These are phyloP conservation scores for Astrothelium subdiscretum DNA, from an alignment of 495 filamentous ascomycete species.

Conservation along the genomic window DNA sequence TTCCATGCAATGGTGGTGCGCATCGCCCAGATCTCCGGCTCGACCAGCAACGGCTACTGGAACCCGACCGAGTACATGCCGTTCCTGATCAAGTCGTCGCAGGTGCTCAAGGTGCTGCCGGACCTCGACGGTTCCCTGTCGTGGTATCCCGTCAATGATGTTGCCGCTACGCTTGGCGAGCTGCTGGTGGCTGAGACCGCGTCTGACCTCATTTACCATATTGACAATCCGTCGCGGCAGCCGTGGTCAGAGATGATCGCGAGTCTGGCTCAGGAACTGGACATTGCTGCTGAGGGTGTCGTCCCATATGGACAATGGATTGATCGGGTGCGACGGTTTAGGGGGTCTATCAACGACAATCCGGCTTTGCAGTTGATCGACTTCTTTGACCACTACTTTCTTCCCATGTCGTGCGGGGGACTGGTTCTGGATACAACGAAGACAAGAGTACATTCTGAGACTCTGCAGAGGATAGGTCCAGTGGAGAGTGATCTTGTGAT, in stretches of 20 bases:
- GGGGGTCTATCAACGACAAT: conserved; percentile 27
- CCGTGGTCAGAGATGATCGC: conserved; percentile 34
- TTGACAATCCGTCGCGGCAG: conserved; percentile 43
- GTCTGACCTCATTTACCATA: conserved; percentile 39
- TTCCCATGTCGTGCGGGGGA: conserved; percentile 43
- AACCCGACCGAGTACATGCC: conserved; percentile 38
- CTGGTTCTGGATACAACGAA: conserved; percentile 34
- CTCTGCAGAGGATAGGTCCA: conserved; percentile 25
- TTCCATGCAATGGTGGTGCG: conserved; percentile 5
- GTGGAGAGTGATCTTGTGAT: conserved; percentile 30
- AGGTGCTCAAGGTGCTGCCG: conserved; percentile 35
- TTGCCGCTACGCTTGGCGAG: conserved; percentile 32
- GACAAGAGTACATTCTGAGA: conserved; percentile 34
- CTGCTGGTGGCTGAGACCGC: conserved; percentile 21
- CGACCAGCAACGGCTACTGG: conserved; percentile 39
- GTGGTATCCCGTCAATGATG: conserved; percentile 41
- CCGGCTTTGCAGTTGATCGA: conserved; percentile 36
- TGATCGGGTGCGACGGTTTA: background rate
- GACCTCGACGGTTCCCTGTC: conserved; percentile 31
- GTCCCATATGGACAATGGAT: conserved; percentile 31
- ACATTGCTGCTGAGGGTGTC: conserved; percentile 25
- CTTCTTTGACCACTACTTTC: conserved; percentile 40
- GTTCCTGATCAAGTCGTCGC: conserved; percentile 41
- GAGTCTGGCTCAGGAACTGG: conserved; percentile 33
- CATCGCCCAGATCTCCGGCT: conserved; percentile 32